Percentiles rank a stretch among this genome's conserved stretches.
Evolutionary conservation across 345 rosid genomes (phyloP).

Genomic region (Clarkia xantiana): DNA sequence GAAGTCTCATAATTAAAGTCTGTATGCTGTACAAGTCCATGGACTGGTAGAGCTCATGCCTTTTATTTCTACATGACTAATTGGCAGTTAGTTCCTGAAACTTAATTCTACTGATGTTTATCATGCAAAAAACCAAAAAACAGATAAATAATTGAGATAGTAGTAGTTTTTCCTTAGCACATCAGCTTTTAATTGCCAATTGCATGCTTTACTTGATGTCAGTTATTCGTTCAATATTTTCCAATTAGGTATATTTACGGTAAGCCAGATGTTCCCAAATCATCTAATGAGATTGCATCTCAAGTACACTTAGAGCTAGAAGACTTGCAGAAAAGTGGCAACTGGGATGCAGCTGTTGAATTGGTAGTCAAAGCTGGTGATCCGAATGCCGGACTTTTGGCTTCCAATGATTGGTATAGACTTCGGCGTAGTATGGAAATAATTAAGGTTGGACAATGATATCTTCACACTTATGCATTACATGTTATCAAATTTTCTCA

Average conservation of each 20-base stretch:
- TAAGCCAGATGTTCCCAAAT: constrained; percentile 83
- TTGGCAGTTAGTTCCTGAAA: too few species aligned
- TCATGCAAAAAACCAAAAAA: too few species aligned
- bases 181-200: too few species aligned
- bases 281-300: constrained; percentile 52
- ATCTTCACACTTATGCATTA: background rate
- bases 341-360: constrained; percentile 84
- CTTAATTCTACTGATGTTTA: too few species aligned
- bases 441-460: constrained; percentile 47
- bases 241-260: constrained; percentile 64
- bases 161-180: too few species aligned
- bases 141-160: too few species aligned
- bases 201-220: background rate
- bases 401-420: constrained; percentile 84
- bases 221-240: constrained; percentile 2
- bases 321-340: constrained; percentile 32
- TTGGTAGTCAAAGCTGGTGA: constrained; percentile 68
- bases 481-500: background rate
- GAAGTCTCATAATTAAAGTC: background rate
- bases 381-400: constrained; percentile 39
- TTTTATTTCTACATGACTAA: too few species aligned
- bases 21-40: too few species aligned
- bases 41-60: too few species aligned
- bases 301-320: constrained; percentile 48
- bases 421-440: constrained; percentile 89